phyloP scores from a whole-genome alignment of 2,329 filamentous ascomycete species.

The Triangularia verruculosa region DNA sequence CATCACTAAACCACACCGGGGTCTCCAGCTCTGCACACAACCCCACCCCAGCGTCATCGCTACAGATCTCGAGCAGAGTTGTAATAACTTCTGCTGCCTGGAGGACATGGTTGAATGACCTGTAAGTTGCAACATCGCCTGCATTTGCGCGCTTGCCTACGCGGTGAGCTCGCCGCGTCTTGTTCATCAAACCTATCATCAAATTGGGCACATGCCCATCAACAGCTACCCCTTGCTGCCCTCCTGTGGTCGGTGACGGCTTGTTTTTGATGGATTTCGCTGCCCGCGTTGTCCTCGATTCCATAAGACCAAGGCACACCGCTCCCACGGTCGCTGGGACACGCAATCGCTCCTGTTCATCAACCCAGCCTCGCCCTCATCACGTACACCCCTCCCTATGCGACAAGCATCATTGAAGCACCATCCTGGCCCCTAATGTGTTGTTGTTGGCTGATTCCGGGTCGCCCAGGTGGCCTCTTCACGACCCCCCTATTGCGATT shows the following conservation, averaged over 20 bases:
- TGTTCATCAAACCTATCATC: conserved; percentile 39
- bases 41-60: conserved; percentile 26
- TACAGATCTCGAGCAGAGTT: conserved; percentile 17
- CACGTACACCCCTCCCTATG: conserved; percentile 41
- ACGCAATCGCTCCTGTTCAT: conserved; percentile 45
- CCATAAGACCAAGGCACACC: conserved; percentile 26
- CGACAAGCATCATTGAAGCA: conserved; percentile 41
- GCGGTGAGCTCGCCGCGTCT: conserved; percentile 33
- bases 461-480: conserved; percentile 36
- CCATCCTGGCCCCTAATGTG: conserved; percentile 26
- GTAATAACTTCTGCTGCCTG: conserved; percentile 35
- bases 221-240: conserved; percentile 33
- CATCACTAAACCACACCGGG: conserved; percentile 30
- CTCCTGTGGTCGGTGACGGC: conserved; percentile 26
- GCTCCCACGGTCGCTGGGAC: conserved; percentile 27
- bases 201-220: conserved; percentile 35
- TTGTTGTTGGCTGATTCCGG: conserved; percentile 29
- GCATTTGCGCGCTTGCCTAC: conserved; percentile 27
- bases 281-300: conserved; percentile 35
- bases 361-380: conserved; percentile 49
- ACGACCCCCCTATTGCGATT: conserved; percentile 25
- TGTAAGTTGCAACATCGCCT: conserved; percentile 43
- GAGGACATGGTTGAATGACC: conserved; percentile 43
- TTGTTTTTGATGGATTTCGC: conserved; percentile 37
- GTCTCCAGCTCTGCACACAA: conserved; percentile 27